These are phyloP conservation scores for Paramecium primaurelia DNA, from an alignment of 73 alveolate genomes.

Conservation along the genomic window DNA sequence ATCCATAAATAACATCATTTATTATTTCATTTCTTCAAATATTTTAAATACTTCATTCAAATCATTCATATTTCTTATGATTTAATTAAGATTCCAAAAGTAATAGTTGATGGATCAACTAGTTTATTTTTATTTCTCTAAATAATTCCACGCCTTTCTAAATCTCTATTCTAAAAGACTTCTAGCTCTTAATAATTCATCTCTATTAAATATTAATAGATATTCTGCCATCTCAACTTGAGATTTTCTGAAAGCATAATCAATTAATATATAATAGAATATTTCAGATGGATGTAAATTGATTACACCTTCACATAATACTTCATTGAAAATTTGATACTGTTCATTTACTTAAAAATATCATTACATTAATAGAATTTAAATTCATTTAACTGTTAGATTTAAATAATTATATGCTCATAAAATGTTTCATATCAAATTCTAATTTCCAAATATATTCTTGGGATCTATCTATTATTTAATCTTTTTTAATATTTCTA, in stretches of 20 bases:
- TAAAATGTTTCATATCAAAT: constrained; percentile 50
- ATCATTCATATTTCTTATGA: constrained; percentile 48
- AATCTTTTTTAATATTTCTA: constrained; percentile 64
- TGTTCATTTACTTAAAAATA: constrained; percentile 4
- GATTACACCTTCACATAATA: background rate
- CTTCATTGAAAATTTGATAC: background rate
- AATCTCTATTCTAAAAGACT: constrained; percentile 67
- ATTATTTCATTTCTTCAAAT: constrained; percentile 23
- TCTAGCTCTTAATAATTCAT: constrained; percentile 84
- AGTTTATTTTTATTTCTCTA: constrained; percentile 76
- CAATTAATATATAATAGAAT: constrained; percentile 8
- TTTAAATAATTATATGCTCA: background rate
- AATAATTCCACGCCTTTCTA: constrained; percentile 81
- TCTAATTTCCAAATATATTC: constrained; percentile 71
- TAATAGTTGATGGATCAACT: constrained; percentile 63
- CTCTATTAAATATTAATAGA: background rate
- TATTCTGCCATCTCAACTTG: constrained; percentile 27
- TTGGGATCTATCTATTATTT: constrained; percentile 79
- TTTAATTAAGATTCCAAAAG: constrained; percentile 47
- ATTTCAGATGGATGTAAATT: constrained; percentile 4
- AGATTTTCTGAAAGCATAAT: constrained; percentile 4
- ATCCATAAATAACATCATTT: constrained; percentile 53
- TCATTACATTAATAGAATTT: background rate
- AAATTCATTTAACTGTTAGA: constrained; percentile 11
- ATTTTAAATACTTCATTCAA: constrained; percentile 6